Evolutionary conservation across 495 filamentous ascomycete genomes (phyloP).

Genomic region (Talaromyces ruber): DNA sequence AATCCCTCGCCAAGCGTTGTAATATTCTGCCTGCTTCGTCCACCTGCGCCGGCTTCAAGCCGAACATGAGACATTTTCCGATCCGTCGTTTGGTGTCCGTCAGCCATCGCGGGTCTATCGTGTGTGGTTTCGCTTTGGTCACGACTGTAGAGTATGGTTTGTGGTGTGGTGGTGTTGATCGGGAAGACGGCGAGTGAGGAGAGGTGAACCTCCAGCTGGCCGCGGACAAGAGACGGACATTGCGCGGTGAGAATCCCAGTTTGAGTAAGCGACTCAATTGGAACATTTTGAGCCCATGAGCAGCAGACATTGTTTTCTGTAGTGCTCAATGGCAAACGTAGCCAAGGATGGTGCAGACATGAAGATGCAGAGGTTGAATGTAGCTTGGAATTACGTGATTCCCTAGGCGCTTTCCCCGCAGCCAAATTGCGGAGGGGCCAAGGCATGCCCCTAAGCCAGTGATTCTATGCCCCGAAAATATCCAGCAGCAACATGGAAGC

Average conservation of each 20-base stretch:
- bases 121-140: constrained; percentile 19
- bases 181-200: not conserved
- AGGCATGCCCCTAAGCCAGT: not conserved
- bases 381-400: not conserved
- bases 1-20: constrained; percentile 56
- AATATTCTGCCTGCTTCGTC: constrained; percentile 53
- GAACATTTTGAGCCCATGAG: not conserved
- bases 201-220: not conserved
- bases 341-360: not conserved
- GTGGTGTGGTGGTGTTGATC: not conserved
- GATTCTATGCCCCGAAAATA: not conserved
- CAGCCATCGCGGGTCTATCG: constrained; percentile 60
- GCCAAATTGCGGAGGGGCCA: not conserved
- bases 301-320: not conserved
- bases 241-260: not conserved
- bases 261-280: not conserved
- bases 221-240: not conserved
- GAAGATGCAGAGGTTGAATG: not conserved
- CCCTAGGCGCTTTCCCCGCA: not conserved
- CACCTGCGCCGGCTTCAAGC: constrained; percentile 52
- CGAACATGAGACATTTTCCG: constrained; percentile 80
- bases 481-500: not conserved
- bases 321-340: not conserved
- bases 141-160: not conserved
- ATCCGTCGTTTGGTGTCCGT: constrained; percentile 62